Base-by-base conservation (phyloP, 352 stramenopile species). In the Globisporangium cystogenes region DNA sequence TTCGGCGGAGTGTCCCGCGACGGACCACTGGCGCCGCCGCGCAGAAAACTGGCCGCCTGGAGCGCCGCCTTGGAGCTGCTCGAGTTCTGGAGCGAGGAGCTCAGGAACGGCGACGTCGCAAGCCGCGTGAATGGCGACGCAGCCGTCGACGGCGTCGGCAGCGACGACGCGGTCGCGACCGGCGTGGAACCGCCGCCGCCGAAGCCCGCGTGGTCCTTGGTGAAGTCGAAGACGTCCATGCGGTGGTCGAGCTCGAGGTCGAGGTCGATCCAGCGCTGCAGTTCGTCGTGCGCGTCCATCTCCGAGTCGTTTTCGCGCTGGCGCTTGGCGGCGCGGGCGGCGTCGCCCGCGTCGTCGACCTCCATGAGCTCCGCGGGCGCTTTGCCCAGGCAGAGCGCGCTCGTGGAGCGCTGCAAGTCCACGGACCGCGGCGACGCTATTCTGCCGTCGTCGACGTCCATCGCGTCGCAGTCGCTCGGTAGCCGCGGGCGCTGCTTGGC, bases 261-360 rank as follows among this genome's bases (percentile, higher is more conserved):
- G 40, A 85, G 63, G 44, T 85, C 74, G 62, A 86, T 83, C 67
- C 74, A 82, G 24, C 70, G 70, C 59, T 82, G 62, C 40, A 86
- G 58, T 48, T 86, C 75, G 53, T 86, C 73, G 35, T 81, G 65
- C 39, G 58, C 52, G 18, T 81, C 69, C 58, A 68, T 67, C 44
- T 77, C 68, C 42, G 59, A 26, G 43, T 62, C 55, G 31, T 62
- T 62, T 20, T 62, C 55, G 11, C 55, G 48, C 41, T 51, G 48
- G 26, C 49, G 48, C 43, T 62, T 62, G 26, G 48, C 55, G 7
- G 43, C 55, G 37, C 54, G 54, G 7, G 43, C 35, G 24, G 46
- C 43, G n/a, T 26, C 31, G 31, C 47, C 43, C 24, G 50, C 40
- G n/a, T 23, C 39, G 20, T 59, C 50, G 12, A 26, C 24, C 42